These are phyloP conservation scores for Trichoderma arundinaceum DNA, from an alignment of 2,329 filamentous ascomycete species.

Conservation along the genomic window DNA sequence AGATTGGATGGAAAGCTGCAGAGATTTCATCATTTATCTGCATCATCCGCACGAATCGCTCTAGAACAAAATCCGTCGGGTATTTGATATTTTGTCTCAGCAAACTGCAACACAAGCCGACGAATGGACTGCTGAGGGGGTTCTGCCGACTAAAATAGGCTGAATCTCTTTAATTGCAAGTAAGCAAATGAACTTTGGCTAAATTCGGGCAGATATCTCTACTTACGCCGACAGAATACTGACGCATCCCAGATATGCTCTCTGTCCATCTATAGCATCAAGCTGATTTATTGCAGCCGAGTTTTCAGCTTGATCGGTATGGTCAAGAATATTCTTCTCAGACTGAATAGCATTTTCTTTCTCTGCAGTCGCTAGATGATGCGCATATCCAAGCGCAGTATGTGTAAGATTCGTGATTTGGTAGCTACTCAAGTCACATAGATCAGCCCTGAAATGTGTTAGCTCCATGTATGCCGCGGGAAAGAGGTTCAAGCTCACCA, in stretches of 20 bases:
- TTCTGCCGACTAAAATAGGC: not conserved
- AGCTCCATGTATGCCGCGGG: not conserved
- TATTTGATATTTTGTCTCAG: not conserved
- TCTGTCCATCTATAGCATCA: not conserved
- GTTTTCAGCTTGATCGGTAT: not conserved
- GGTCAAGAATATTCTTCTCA: not conserved
- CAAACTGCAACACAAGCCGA: not conserved
- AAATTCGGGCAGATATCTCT: not conserved
- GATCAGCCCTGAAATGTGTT: constrained; percentile 1
- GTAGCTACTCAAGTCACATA: not conserved
- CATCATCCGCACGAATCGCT: constrained; percentile 1
- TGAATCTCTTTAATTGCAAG: not conserved
- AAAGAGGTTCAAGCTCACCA: not conserved
- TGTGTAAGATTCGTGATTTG: constrained; percentile 4
- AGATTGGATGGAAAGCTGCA: not conserved
- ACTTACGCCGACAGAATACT: constrained; percentile 1
- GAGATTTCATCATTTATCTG: not conserved
- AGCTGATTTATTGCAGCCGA: not conserved
- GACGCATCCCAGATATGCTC: not conserved
- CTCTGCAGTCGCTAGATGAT: not conserved
- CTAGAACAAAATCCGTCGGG: not conserved
- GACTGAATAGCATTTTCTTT: not conserved
- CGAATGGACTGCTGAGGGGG: not conserved
- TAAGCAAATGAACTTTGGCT: not conserved
- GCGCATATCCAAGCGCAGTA: not conserved